These are phyloP conservation scores for Scheffersomyces quercinus DNA, from an alignment of 1,139 yeast genomes.

Conservation along the genomic window DNA sequence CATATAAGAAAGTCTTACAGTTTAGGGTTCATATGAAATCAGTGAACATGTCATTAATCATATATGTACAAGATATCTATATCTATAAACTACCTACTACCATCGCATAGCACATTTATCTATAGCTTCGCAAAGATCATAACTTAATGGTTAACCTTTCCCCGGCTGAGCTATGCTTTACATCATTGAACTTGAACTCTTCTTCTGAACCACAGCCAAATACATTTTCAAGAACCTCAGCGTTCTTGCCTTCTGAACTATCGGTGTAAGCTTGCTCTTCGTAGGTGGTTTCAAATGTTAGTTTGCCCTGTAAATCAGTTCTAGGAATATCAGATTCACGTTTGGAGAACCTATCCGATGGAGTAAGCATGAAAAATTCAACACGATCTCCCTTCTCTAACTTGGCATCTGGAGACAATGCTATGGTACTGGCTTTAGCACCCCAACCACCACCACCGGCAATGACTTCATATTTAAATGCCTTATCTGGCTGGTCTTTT, in stretches of 20 bases:
- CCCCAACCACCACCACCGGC: conserved; percentile 76
- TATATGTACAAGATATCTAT: conserved; percentile 1
- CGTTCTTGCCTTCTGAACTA: conserved; percentile 6
- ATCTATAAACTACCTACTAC: no score
- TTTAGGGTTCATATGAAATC: neutral
- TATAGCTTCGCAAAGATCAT: no score
- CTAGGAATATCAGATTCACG: neutral
- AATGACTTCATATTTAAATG: conserved; percentile 45
- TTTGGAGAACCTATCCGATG: conserved; percentile 23
- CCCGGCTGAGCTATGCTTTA: conserved; percentile 45
- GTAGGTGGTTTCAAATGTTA: conserved; percentile 32
- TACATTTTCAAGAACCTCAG: conserved; percentile 18
- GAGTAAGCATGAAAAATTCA: conserved; percentile 51
- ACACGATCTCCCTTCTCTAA: conserved; percentile 46
- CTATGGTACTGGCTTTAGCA: conserved; percentile 58
- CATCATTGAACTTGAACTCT: conserved; percentile 42
- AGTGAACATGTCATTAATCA: no score
- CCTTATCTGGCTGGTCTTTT: conserved; percentile 12
- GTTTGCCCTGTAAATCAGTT: neutral
- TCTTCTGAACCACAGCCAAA: conserved; percentile 51
- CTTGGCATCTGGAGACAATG: conserved; percentile 56
- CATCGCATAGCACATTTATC: no score
- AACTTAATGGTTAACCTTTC: conserved; percentile 25
- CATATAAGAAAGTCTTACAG: neutral
- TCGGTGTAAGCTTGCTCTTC: conserved; percentile 26